Base-by-base conservation (phyloP, 768 basidiomycete genomes). In the Kwoniella bestiolae region DNA sequence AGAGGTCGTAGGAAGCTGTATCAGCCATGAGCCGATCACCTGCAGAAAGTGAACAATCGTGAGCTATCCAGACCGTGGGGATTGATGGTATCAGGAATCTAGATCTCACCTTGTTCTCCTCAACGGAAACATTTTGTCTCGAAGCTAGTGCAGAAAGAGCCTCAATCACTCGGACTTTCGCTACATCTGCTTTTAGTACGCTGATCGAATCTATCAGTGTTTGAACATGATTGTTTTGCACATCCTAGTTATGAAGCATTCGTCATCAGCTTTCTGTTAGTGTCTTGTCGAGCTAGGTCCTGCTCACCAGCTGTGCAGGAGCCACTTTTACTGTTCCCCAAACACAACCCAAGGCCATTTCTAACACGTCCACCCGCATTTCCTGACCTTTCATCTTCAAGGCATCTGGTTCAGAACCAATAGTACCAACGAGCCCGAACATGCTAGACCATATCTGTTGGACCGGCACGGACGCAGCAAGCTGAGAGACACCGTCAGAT, bases 261-360 rank as follows among this genome's bases (percentile, higher is more conserved):
- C 3, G 25, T n/a, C 29, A 25, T 64, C 23, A 62, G 63, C 62
- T 41, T 28, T 23, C 57, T 28, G 26, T 25, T 11, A 16, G 23
- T 46, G 11, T n/a, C 8, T n/a, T 23, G 47, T 3, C n/a, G 23
- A 21, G 60, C 52, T 29, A 32, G 45, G 4, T 31, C 18, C 50
- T 8, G 25, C 70, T 46, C 75, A 91, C 91, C 68, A 94, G 67
- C 64, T 79, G 80, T 23, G 88, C 88, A 67, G 87, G 87, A 85
- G 89, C 91, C 16, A 92, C 83, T 60, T 86, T 86, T 4, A 88
- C 90, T n/a, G 93, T 81, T 23, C 92, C 92, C 92, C 92, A 94
- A 5, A 94, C 84, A 35, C 90, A 91, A 5, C 93, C 79, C 21
- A 75, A 46, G 55, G 72, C 63, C 64, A 74, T 74, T 56, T 81